phyloP scores from a whole-genome alignment of 129 eudicot species.

The Apium graveolens region DNA sequence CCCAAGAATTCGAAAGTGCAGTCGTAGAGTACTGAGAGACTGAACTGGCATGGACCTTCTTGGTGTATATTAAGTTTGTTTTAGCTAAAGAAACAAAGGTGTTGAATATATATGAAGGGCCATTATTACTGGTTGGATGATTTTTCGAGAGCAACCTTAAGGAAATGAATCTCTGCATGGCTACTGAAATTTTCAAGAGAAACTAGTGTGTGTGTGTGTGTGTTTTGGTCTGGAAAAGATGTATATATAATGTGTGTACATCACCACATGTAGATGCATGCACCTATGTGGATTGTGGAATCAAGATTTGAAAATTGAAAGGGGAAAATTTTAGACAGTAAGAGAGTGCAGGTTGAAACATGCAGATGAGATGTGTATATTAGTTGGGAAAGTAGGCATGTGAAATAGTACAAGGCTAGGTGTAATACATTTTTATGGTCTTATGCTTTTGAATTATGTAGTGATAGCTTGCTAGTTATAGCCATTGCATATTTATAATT shows the following conservation, averaged over 20 bases:
- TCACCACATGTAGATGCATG: no score
- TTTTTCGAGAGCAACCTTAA: slow-evolving; percentile 37
- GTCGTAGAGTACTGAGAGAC: slow-evolving; percentile 16
- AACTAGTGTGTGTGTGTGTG: neutral
- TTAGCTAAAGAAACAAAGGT: slow-evolving; percentile 17
- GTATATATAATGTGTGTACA: no score
- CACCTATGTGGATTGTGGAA: no score
- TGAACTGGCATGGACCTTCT: slow-evolving; percentile 13
- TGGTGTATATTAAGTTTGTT: slow-evolving; percentile 37
- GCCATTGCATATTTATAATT: neutral
- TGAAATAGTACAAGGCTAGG: neutral
- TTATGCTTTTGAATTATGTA: no score
- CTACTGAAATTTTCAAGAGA: neutral
- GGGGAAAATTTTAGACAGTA: no score
- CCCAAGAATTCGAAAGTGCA: slow-evolving; percentile 20
- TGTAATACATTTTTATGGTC: no score
- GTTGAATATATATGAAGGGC: slow-evolving; percentile 2
- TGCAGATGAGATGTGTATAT: no score
- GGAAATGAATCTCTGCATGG: slow-evolving; percentile 58
- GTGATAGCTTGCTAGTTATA: neutral
- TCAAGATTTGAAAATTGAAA: no score
- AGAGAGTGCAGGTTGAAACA: neutral
- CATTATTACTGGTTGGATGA: slow-evolving; percentile 7
- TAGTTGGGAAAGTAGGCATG: neutral
- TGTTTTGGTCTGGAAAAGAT: neutral